Evolutionary conservation across 345 rosid species (phyloP), one percentile per base, ranked within the genome.

Genomic region (Eucalyptus brandiana): DNA sequence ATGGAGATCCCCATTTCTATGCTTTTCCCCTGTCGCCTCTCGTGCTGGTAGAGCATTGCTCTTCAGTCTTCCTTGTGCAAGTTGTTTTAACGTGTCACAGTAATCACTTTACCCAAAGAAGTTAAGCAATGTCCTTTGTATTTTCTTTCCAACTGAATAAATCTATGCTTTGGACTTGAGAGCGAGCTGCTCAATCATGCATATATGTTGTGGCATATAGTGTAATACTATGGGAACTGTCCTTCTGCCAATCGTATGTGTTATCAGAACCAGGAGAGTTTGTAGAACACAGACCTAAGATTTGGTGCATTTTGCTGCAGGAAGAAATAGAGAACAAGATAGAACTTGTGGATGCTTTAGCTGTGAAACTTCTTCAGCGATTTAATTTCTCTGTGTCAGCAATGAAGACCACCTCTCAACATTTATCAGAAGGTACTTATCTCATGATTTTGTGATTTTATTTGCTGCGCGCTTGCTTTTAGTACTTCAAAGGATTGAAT

Each of bases 271-370:
- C 4, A 2, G 30, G 62, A 51, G 24, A 47, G 26, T 86, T 49
- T 83, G 42, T 28, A n/a, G 47, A n/a, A 67, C 86, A 85, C 72
- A 23, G 86, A 26, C 62, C 44, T 80, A 87, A 24, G 56, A 17
- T 87, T 40, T 87, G 90, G 60, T 85, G 54, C 88, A 80, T 81
- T 37, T 89, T 32, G 37, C 88, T 94, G 87, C 94, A 98, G 99
- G 99, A 96, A 92, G 99, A 94, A 87, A 91, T 96, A 86, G 99
- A 97, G 92, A 96, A 96, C 95, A 95, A 94, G 94, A 97, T 97
- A 88, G 98, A 98, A 94, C 96, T 97, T 60, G 97, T 94, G 8
- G 99, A 98, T 94, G 99, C 98, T 90, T 93, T 98, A 96, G 95
- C 98, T 21, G 90, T 94, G 88, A 97, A 98, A 94, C 98, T 98